phyloP scores from a whole-genome alignment of 306 rosid genomes.

The Vigna mungo region DNA sequence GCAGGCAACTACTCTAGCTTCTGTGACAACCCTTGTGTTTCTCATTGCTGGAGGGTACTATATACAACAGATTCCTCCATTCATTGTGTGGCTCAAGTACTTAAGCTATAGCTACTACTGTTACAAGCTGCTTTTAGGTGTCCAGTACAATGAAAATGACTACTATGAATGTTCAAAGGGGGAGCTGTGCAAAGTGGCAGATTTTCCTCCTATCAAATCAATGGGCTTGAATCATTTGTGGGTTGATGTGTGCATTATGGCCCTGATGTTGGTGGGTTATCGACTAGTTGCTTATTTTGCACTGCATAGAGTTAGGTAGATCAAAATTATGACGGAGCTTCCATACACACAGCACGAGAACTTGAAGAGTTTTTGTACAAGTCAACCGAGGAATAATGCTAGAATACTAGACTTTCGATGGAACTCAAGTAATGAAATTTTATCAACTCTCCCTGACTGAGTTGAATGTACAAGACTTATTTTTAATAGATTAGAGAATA shows the following conservation, averaged over 20 bases:
- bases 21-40: slow-evolving; percentile 94
- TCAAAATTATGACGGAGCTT: slow-evolving; percentile 43
- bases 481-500: slow-evolving; percentile 30
- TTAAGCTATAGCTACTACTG: slow-evolving; percentile 96
- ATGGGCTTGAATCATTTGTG: slow-evolving; percentile 82
- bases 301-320: slow-evolving; percentile 76
- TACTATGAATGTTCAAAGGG: slow-evolving; percentile 82
- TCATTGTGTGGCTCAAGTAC: slow-evolving; percentile 92
- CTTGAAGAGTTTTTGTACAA: slow-evolving; percentile 59
- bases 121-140: slow-evolving; percentile 93
- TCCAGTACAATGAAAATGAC: slow-evolving; percentile 78
- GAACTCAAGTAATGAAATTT: slow-evolving; percentile 50
- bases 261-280: slow-evolving; percentile 86
- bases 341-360: slow-evolving; percentile 46
- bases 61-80: slow-evolving; percentile 87
- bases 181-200: slow-evolving; percentile 68
- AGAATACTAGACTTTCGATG: slow-evolving; percentile 45
- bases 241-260: slow-evolving; percentile 84
- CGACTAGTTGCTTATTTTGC: slow-evolving; percentile 88
- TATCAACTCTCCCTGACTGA: slow-evolving; percentile 41
- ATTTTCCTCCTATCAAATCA: slow-evolving; percentile 77
- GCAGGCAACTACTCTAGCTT: slow-evolving; percentile 93
- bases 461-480: slow-evolving; percentile 45
- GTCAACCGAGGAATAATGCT: slow-evolving; percentile 63
- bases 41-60: slow-evolving; percentile 99